Evolutionary conservation across 169 alveolate species (phyloP), one percentile per base, ranked within the genome.

Genomic region (Eimeria falciformis): DNA sequence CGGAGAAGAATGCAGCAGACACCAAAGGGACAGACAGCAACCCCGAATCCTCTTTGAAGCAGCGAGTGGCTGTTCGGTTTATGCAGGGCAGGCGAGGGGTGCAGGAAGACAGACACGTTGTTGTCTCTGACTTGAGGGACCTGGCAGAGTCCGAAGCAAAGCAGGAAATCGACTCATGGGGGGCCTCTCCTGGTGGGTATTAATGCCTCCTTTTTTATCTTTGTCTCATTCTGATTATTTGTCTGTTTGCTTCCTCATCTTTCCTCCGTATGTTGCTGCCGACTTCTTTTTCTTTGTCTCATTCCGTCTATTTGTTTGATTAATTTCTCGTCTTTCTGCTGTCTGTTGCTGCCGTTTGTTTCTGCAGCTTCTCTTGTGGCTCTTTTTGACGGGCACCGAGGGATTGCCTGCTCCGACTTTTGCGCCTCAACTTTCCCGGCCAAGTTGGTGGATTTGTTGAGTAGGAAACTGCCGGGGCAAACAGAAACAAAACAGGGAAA

Each of bases 371-470:
- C 93, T 18, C 77, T 87, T 25, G 53, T 53, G 23, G 85, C 81
- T 43, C 75, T 87, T n/a, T 87, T 87, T 27, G 93, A 87, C 58
- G 93, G 93, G n/a, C 93, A 87, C 78, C 62, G 93, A 37, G 93
- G 93, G 47, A 6, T 62, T 25, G 12, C 58, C 46, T 58, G 81
- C 25, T 87, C 93, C 65, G 93, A 87, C 23, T 87, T 87, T 65
- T 87, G 93, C 47, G 85, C 86, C 78, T 11, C 71, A 7, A n/a
- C n/a, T 9, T 47, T 87, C 29, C 93, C 93, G 25, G 9, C 37
- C 23, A 55, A 46, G 45, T 11, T 69, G 27, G 79, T 27, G 75
- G 85, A 43, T 27, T 23, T 66, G 55, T 79, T 84, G 29, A 9
- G 33, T 45, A n/a, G 82, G 5, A 18, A 78, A 29, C 69, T 29